phyloP scores from a whole-genome alignment of 257 asterid species.

The Leonotis leonurus region DNA sequence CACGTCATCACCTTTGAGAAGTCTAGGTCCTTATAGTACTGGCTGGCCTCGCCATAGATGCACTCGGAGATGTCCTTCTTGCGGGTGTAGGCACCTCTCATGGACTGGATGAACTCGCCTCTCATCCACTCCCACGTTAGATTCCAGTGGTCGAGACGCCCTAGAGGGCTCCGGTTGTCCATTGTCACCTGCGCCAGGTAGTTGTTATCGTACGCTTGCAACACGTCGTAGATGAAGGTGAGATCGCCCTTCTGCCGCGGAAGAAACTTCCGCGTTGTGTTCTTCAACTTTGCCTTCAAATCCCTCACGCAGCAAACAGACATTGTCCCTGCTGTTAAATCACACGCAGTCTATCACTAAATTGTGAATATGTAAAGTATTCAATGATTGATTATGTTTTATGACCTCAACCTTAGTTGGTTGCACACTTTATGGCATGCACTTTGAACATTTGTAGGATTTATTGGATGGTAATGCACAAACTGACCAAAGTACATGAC shows the following conservation, averaged over 20 bases:
- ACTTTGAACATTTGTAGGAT: too few species aligned
- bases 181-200: conserved; percentile 59
- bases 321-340: conserved; percentile 31
- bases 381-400: too few species aligned
- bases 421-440: too few species aligned
- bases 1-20: conserved; percentile 46
- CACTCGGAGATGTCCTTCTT: conserved; percentile 38
- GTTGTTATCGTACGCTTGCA: conserved; percentile 36
- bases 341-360: too few species aligned
- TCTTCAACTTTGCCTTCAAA: conserved; percentile 34
- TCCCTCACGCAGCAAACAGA: conserved; percentile 47
- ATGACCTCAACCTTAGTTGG: too few species aligned
- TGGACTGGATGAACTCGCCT: conserved; percentile 42
- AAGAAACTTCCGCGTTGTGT: conserved; percentile 23
- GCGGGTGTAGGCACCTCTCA: conserved; percentile 56
- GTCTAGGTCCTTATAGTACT: conserved; percentile 39
- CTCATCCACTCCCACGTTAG: conserved; percentile 77
- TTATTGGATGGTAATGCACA: too few species aligned
- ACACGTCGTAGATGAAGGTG: conserved; percentile 36
- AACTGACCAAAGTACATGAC: too few species aligned
- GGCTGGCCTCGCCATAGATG: conserved; percentile 45
- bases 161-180: conserved; percentile 48
- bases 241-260: conserved; percentile 53
- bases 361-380: too few species aligned
- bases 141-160: conserved; percentile 72